Conservation (phyloP, 1,284 basidiomycete species). For the Gymnopus androsaceus region DNA sequence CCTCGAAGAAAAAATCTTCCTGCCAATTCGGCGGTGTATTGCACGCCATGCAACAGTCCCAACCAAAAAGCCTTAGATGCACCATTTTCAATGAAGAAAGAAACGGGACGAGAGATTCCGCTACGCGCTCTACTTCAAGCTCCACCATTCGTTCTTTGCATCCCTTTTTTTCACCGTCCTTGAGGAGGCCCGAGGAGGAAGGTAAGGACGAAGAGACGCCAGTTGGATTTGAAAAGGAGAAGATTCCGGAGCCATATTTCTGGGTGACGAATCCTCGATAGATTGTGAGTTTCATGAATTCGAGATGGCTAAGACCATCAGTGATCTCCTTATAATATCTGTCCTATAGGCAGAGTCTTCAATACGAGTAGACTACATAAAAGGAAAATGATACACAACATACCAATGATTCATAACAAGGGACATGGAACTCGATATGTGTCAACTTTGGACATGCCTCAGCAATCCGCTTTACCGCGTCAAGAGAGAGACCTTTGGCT, state of each 20-base stretch:
- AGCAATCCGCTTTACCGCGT: not conserved
- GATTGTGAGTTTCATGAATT: not conserved
- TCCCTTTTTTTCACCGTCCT: not conserved
- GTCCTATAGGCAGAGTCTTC: not conserved
- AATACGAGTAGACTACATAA: not conserved
- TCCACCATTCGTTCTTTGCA: not conserved
- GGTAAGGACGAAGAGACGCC: not conserved
- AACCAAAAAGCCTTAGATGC: not conserved
- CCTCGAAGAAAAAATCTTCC: not conserved
- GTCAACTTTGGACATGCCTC: not conserved
- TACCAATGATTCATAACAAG: not conserved
- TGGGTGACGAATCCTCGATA: not conserved
- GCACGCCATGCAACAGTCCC: not conserved
- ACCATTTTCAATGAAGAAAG: not conserved
- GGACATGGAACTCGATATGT: not conserved
- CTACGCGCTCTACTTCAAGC: not conserved
- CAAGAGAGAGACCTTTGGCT: not conserved
- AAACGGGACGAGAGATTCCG: not conserved
- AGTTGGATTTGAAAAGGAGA: not conserved
- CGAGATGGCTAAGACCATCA: not conserved
- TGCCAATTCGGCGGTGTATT: not conserved
- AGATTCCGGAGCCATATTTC: not conserved
- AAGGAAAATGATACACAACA: not conserved
- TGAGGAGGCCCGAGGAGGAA: too few species aligned
- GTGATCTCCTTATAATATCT: not conserved